A percentile compares a stretch with the other conserved stretches of the same genome.
These are phyloP conservation scores for Gigaspora rosea DNA, from an alignment of 192 early-diverging fungal genomes.

Conservation along the genomic window DNA sequence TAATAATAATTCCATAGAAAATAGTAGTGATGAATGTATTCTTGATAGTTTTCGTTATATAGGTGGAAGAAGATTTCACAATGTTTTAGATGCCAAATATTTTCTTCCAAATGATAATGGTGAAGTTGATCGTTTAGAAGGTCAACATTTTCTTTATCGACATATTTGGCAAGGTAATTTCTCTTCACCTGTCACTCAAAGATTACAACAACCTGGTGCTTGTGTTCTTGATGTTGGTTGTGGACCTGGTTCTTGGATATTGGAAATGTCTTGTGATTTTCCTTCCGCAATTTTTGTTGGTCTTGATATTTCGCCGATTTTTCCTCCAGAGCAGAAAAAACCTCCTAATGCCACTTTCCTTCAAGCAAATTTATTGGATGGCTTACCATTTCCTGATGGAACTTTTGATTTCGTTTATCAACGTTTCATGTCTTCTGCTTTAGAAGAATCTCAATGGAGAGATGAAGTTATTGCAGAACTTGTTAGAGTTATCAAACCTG, in stretches of 20 bases:
- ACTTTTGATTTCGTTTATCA: slow-evolving; percentile 29
- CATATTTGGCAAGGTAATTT: slow-evolving; percentile 15
- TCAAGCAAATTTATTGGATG: slow-evolving; percentile 23
- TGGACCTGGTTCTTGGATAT: slow-evolving; percentile 42
- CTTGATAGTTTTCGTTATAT: slow-evolving; percentile 14
- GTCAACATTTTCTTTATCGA: slow-evolving; percentile 11
- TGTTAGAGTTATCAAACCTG: slow-evolving; percentile 27
- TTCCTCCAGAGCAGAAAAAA: slow-evolving; percentile 1
- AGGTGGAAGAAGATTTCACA: slow-evolving; percentile 44
- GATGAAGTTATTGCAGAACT: slow-evolving; percentile 11
- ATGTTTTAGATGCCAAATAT: slow-evolving; percentile 40
- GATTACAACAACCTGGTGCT: neutral
- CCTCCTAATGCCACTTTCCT: slow-evolving; percentile 17
- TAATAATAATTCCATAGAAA: neutral
- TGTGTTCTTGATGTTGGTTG: slow-evolving; percentile 26
- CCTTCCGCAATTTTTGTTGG: slow-evolving; percentile 34
- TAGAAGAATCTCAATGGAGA: slow-evolving; percentile 2
- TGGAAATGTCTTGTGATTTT: slow-evolving; percentile 43
- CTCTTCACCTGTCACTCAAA: neutral
- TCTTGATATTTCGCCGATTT: slow-evolving; percentile 40
- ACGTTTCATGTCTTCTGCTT: neutral
- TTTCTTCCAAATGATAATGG: slow-evolving; percentile 50
- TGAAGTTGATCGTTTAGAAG: slow-evolving; percentile 41
- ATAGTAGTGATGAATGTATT: neutral
- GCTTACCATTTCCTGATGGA: slow-evolving; percentile 23